A percentile compares a stretch with the other conserved stretches of the same genome.
Evolutionary conservation across 352 stramenopile species (phyloP).

Genomic region (Pythium phragmitis): DNA sequence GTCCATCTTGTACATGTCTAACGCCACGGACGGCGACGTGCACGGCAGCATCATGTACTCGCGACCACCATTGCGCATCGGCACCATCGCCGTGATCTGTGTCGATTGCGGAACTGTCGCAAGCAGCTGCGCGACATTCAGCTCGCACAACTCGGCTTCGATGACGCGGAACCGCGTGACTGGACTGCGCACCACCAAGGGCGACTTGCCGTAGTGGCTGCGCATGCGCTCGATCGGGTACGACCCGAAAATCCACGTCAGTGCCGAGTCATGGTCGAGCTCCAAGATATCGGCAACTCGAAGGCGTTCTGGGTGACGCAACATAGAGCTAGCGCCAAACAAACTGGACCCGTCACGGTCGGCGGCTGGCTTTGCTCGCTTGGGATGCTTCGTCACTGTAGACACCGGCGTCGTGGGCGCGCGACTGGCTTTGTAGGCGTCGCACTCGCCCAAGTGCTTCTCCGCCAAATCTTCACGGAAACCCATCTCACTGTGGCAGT

Average conservation of each 20-base stretch:
- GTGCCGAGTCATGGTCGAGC: constrained; percentile 3
- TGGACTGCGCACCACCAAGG: constrained; percentile 1
- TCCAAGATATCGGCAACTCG: background rate
- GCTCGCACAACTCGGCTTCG: background rate
- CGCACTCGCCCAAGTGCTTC: constrained; percentile 18
- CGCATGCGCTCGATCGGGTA: constrained; percentile 9
- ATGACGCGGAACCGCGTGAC: constrained; percentile 11
- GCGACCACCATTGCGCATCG: background rate
- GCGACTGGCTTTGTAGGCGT: constrained; percentile 13
- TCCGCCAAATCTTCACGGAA: background rate
- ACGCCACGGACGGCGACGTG: background rate
- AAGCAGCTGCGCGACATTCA: constrained; percentile 19
- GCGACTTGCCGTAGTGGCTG: background rate
- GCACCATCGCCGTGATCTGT: background rate
- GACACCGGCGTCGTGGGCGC: background rate
- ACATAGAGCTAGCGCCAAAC: background rate
- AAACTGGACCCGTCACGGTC: background rate
- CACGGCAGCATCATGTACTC: background rate
- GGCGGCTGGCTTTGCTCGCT: constrained; percentile 2
- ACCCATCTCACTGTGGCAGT: constrained; percentile 10
- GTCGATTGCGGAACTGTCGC: background rate
- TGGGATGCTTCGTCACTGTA: background rate
- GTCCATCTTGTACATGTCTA: constrained; percentile 13
- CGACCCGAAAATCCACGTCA: constrained; percentile 22
- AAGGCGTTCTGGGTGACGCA: constrained; percentile 2